Evolutionary conservation across 2,329 filamentous ascomycete species (phyloP).

Genomic region (Samsoniella hepiali): DNA sequence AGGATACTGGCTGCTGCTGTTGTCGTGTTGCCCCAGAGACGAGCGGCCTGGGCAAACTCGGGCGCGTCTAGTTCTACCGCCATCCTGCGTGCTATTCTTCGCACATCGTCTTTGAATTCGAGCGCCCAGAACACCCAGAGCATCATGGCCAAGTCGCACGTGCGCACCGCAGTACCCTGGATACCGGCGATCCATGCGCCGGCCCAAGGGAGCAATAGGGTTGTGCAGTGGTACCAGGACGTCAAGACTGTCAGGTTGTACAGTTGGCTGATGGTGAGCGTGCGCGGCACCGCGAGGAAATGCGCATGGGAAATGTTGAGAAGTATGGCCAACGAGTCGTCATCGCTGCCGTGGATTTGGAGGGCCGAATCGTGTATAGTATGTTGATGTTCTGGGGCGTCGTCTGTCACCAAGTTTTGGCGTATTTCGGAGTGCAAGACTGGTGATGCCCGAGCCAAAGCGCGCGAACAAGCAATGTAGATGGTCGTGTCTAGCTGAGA

Average conservation of each 20-base stretch:
- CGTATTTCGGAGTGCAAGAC: background rate
- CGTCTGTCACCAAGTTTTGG: background rate
- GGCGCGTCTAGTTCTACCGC: background rate
- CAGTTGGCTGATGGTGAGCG: background rate
- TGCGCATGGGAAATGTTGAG: background rate
- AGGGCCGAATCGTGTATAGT: background rate
- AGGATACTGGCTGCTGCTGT: background rate
- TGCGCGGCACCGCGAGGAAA: background rate
- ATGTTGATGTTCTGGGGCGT: background rate
- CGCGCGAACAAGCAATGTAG: background rate
- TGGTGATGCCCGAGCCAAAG: background rate
- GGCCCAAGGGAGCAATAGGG: background rate
- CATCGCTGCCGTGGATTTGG: background rate
- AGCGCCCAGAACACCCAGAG: constrained; percentile 1
- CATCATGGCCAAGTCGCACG: background rate
- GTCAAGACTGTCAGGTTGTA: background rate
- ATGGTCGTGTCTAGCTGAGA: background rate
- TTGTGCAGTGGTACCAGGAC: background rate
- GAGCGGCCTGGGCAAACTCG: background rate
- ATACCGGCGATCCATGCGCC: background rate
- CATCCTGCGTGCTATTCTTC: background rate
- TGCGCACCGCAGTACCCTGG: background rate
- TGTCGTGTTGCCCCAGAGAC: background rate
- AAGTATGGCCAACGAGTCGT: background rate
- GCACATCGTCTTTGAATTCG: background rate